A percentile compares a stretch with the other conserved stretches of the same genome.
Conservation (phyloP, 495 filamentous ascomycete species). For the Penicillium daleae region DNA sequence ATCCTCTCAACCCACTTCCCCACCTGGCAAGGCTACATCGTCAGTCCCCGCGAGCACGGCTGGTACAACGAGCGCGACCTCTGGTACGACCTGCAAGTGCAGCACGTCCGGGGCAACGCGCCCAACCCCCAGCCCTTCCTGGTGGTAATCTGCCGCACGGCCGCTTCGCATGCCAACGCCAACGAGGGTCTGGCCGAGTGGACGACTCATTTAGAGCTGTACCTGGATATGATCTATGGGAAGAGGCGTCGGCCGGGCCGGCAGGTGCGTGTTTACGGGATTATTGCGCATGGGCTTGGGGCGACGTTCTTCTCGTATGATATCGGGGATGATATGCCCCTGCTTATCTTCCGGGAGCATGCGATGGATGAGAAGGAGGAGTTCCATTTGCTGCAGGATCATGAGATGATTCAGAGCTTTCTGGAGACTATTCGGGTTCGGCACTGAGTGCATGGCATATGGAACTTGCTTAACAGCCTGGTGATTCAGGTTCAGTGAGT, state of each 20-base stretch:
- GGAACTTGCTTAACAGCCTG: neutral
- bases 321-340: neutral
- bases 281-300: neutral
- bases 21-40: neutral
- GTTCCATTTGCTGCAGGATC: neutral
- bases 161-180: neutral
- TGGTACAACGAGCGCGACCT: constrained; percentile 5
- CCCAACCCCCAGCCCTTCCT: neutral
- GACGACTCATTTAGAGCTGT: neutral
- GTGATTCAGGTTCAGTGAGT: neutral
- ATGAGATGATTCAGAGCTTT: neutral
- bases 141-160: constrained; percentile 6
- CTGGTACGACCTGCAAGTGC: constrained; percentile 6
- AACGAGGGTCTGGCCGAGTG: neutral
- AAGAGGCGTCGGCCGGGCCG: neutral
- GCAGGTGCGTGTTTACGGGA: neutral
- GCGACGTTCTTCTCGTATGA: neutral
- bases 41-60: neutral
- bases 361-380: neutral
- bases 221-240: neutral
- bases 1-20: constrained; percentile 2
- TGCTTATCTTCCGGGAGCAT: neutral
- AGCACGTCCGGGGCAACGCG: neutral
- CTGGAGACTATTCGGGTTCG: neutral
- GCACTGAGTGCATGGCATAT: neutral